A percentile compares a stretch with the other conserved stretches of the same genome.
Evolutionary conservation across 768 basidiomycete genomes (phyloP).

Genomic region (Suillus sp.): DNA sequence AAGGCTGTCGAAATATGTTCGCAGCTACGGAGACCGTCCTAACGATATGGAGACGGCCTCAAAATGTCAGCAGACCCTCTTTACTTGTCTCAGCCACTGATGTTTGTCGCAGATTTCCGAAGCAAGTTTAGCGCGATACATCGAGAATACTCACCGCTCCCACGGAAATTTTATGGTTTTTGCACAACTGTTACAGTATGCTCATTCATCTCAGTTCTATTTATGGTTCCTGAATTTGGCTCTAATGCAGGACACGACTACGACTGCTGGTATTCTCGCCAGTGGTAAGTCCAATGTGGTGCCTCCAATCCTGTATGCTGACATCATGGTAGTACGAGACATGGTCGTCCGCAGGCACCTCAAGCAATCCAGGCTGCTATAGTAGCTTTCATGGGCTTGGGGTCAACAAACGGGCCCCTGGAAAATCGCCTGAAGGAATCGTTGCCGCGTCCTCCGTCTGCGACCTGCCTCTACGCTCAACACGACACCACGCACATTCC

Average conservation of each 20-base stretch:
- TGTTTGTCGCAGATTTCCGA: slow-evolving; percentile 52
- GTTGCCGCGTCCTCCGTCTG: background rate
- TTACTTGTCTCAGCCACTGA: background rate
- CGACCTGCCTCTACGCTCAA: slow-evolving; percentile 3
- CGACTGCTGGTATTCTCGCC: slow-evolving; percentile 75
- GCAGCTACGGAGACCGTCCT: slow-evolving; percentile 66
- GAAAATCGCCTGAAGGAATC: background rate
- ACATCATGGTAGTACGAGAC: slow-evolving; percentile 57
- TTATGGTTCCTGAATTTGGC: slow-evolving; percentile 1
- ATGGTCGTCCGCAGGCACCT: slow-evolving; percentile 83
- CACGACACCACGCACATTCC: slow-evolving; percentile 2
- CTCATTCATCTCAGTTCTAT: slow-evolving; percentile 1
- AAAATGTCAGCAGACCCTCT: slow-evolving; percentile 50
- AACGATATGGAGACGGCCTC: slow-evolving; percentile 72
- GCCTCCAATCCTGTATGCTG: slow-evolving; percentile 8
- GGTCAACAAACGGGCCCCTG: background rate
- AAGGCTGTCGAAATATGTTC: slow-evolving; percentile 65
- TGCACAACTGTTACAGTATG: slow-evolving; percentile 74
- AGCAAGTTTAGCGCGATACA: slow-evolving; percentile 77
- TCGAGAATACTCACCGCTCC: slow-evolving; percentile 71
- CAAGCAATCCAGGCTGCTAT: slow-evolving; percentile 71
- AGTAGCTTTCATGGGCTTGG: slow-evolving; percentile 19
- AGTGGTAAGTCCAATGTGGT: slow-evolving; percentile 52
- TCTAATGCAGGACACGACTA: slow-evolving; percentile 58
- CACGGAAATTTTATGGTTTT: slow-evolving; percentile 77